Conservation (phyloP, 352 stramenopile genomes). For the Pythium coloratum region DNA sequence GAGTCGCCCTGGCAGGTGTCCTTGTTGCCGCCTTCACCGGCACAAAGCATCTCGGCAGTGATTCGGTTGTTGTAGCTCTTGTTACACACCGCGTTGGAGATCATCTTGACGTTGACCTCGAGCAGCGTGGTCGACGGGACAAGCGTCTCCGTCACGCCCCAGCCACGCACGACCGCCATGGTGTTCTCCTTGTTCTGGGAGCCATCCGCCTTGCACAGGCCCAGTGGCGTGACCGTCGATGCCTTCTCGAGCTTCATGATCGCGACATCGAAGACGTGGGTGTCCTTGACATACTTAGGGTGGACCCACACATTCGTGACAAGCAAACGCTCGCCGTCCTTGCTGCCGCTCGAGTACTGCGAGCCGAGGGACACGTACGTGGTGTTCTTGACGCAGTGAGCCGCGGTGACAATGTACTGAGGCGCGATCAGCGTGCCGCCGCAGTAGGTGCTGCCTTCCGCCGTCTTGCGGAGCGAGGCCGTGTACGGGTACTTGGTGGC, state of each 20-base stretch:
- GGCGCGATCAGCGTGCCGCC: slow-evolving; percentile 61
- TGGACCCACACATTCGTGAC: slow-evolving; percentile 46
- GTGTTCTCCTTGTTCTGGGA: slow-evolving; percentile 51
- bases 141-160: slow-evolving; percentile 55
- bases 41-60: slow-evolving; percentile 62
- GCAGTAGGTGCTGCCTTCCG: slow-evolving; percentile 48
- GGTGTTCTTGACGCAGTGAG: slow-evolving; percentile 59
- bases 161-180: slow-evolving; percentile 56
- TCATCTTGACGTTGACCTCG: slow-evolving; percentile 58
- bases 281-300: slow-evolving; percentile 52
- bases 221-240: slow-evolving; percentile 34
- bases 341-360: slow-evolving; percentile 37
- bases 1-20: slow-evolving; percentile 74
- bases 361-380: slow-evolving; percentile 57
- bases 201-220: slow-evolving; percentile 39
- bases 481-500: slow-evolving; percentile 54
- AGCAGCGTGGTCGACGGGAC: slow-evolving; percentile 40
- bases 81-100: slow-evolving; percentile 60
- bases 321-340: slow-evolving; percentile 50
- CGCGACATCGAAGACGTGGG: slow-evolving; percentile 55
- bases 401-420: slow-evolving; percentile 72
- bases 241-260: slow-evolving; percentile 58
- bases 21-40: slow-evolving; percentile 45
- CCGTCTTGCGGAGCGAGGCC: slow-evolving; percentile 50
- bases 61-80: slow-evolving; percentile 57